These are phyloP conservation scores for Knoxia roxburghii DNA, from an alignment of 257 asterid species.

Conservation along the genomic window DNA sequence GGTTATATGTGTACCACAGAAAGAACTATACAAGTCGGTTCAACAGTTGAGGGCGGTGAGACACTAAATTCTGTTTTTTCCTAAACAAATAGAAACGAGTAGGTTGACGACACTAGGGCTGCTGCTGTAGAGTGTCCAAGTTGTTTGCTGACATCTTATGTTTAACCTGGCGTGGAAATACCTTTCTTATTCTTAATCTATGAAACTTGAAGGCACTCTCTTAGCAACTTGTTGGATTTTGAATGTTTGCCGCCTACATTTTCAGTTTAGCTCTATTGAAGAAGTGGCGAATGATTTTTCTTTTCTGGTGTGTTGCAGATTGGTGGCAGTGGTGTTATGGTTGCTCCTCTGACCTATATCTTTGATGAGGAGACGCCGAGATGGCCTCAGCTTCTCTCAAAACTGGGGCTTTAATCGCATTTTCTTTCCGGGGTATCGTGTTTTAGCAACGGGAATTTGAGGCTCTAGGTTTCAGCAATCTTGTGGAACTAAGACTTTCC, in stretches of 20 bases:
- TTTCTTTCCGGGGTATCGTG: not conserved
- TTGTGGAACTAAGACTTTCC: not conserved
- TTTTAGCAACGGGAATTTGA: not conserved
- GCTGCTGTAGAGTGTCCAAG: not conserved
- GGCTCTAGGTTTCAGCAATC: not conserved
- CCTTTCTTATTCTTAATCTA: not conserved
- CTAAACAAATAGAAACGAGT: not conserved
- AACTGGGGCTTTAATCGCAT: constrained; percentile 43
- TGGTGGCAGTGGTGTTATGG: constrained; percentile 96
- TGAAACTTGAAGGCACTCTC: not conserved
- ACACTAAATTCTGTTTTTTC: not conserved
- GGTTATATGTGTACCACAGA: constrained; percentile 88
- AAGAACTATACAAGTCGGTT: constrained; percentile 82
- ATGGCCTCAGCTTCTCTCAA: constrained; percentile 79
- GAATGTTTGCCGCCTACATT: not conserved
- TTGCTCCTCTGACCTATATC: constrained; percentile 89
- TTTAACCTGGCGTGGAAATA: not conserved
- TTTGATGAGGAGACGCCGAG: constrained; percentile 96
- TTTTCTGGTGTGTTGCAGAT: constrained; percentile 45
- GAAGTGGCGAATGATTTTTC: not conserved
- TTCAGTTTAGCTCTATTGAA: not conserved
- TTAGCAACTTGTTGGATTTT: not conserved
- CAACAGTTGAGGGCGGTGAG: constrained; percentile 94
- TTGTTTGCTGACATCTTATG: not conserved
- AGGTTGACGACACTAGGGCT: not conserved